Conservation (phyloP, 495 filamentous ascomycete species). For the Hyphodiscus hymeniophilus region DNA sequence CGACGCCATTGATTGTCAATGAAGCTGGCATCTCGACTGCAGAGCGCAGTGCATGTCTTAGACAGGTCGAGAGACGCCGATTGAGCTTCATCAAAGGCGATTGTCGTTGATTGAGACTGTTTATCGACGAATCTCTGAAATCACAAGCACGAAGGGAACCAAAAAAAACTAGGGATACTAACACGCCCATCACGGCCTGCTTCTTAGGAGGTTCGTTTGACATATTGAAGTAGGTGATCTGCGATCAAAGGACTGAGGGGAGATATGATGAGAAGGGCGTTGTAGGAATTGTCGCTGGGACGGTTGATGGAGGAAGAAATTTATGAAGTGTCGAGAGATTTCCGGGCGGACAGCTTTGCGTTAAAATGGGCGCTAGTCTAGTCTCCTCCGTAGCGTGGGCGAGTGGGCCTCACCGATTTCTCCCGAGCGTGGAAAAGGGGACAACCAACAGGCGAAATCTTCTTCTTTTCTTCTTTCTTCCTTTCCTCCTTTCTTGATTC, state of each 20-base stretch:
- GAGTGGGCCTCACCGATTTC: not conserved
- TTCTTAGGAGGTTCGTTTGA: slow-evolving; percentile 42
- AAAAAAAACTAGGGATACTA: slow-evolving; percentile 37
- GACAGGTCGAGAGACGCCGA: slow-evolving; percentile 15
- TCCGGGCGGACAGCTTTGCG: not conserved
- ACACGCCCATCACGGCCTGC: slow-evolving; percentile 89
- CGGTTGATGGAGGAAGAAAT: slow-evolving; percentile 9
- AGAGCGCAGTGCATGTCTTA: slow-evolving; percentile 8
- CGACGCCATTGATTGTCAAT: slow-evolving; percentile 23
- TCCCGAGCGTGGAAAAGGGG: not conserved
- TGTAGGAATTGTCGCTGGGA: slow-evolving; percentile 11
- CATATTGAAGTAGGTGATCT: slow-evolving; percentile 35
- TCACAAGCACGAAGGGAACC: slow-evolving; percentile 4
- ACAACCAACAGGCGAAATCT: not conserved
- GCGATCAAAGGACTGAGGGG: slow-evolving; percentile 28
- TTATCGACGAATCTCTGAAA: slow-evolving; percentile 12
- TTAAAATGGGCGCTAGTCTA: not conserved
- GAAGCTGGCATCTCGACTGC: slow-evolving; percentile 7
- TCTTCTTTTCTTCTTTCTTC: no score
- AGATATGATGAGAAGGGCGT: slow-evolving; percentile 21
- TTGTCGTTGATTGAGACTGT: slow-evolving; percentile 6
- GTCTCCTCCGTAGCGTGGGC: not conserved
- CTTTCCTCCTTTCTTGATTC: no score
- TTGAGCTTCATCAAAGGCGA: slow-evolving; percentile 14
- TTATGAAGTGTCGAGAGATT: not conserved